Conservation (phyloP, 2,329 filamentous ascomycete genomes). For the Nannizziopsis barbatae region DNA sequence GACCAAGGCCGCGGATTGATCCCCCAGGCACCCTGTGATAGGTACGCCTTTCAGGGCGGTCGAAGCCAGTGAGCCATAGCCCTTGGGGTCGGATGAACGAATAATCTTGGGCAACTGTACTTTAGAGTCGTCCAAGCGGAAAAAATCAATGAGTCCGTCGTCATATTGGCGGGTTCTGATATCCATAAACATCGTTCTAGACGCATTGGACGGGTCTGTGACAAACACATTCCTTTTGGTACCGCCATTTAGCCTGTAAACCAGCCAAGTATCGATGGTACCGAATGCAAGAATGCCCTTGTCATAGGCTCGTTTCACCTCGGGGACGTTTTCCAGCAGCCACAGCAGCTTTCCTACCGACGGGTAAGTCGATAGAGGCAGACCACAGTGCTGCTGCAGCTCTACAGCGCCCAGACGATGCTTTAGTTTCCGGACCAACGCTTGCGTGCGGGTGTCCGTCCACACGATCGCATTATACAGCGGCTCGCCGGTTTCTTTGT, state of each 20-base stretch:
- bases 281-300: constrained; percentile 70
- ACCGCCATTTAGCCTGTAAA: constrained; percentile 70
- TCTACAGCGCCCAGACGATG: constrained; percentile 55
- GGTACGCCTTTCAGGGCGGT: constrained; percentile 32
- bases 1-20: constrained; percentile 80
- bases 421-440: constrained; percentile 67
- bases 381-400: constrained; percentile 59
- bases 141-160: constrained; percentile 64
- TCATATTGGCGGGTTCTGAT: constrained; percentile 70
- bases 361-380: constrained; percentile 80
- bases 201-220: constrained; percentile 83
- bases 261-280: constrained; percentile 78
- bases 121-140: constrained; percentile 57
- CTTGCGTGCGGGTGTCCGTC: constrained; percentile 73
- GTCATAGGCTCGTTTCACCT: constrained; percentile 63
- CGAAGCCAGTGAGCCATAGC: constrained; percentile 14
- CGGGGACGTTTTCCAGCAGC: constrained; percentile 61
- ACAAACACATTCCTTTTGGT: constrained; percentile 58
- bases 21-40: constrained; percentile 73
- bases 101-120: constrained; percentile 72
- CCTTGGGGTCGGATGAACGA: constrained; percentile 58
- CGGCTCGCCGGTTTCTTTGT: constrained; percentile 66
- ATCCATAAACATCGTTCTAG: constrained; percentile 91
- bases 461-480: constrained; percentile 84
- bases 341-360: constrained; percentile 76